These are phyloP conservation scores for Cryptococcus jaspeensis DNA, from an alignment of 1,284 basidiomycete genomes.

Conservation along the genomic window DNA sequence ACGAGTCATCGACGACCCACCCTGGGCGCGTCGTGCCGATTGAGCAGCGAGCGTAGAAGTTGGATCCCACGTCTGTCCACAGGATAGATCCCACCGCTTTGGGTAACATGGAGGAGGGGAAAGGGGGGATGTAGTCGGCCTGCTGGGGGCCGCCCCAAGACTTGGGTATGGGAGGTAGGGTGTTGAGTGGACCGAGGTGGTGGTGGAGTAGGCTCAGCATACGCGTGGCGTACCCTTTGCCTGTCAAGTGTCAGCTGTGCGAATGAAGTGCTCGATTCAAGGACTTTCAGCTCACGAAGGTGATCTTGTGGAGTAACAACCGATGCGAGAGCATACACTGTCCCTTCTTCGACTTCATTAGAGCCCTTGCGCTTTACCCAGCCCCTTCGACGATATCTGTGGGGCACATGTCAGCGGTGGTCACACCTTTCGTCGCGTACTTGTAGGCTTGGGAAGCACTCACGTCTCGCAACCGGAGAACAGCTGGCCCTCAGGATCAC, in stretches of 20 bases:
- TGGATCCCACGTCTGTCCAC: constrained; percentile 30
- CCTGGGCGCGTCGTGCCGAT: constrained; percentile 16
- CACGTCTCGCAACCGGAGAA: constrained; percentile 33
- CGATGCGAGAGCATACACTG: constrained; percentile 29
- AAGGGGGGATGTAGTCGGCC: constrained; percentile 9
- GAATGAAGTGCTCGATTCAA: no score
- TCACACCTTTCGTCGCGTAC: no score
- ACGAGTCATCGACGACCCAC: constrained; percentile 13
- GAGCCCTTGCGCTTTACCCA: constrained; percentile 18
- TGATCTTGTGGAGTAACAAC: constrained; percentile 30
- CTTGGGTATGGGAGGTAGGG: constrained; percentile 8
- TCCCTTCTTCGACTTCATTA: constrained; percentile 9
- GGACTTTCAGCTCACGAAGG: constrained; percentile 20
- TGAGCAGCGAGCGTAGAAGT: constrained; percentile 29
- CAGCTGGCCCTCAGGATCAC: constrained; percentile 22
- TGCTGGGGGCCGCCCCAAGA: constrained; percentile 9
- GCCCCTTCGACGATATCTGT: constrained; percentile 17
- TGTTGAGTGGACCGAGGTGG: background rate
- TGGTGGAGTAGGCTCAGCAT: constrained; percentile 17
- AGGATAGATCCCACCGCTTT: constrained; percentile 25
- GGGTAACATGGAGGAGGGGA: constrained; percentile 1
- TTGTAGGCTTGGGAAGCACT: background rate
- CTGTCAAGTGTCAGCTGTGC: constrained; percentile 6
- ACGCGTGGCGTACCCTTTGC: constrained; percentile 30
- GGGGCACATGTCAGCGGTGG: background rate